Base-by-base conservation (phyloP, 1,139 yeast species). In the Geotrichum aggregatum region DNA sequence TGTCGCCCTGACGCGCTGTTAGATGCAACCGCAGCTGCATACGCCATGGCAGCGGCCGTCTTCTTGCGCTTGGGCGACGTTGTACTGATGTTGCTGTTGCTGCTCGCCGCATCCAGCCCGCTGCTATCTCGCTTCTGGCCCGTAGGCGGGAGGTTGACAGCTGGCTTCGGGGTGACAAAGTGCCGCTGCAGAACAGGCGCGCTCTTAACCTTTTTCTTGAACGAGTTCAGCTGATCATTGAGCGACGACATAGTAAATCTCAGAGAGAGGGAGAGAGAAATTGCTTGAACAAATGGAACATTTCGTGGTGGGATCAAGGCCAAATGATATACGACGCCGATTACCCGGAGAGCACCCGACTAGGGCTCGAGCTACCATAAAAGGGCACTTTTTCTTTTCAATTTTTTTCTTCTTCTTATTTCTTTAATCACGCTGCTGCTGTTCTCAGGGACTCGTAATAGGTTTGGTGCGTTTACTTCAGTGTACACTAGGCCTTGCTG, bases 191-290 rank as follows among this genome's bases (percentile, higher is more conserved):
- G 71, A 11, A 75, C 75, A 0, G 84, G 84, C 6, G 82, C 78
- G 21, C 77, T 70, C 62, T 80, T 78, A 55, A 80, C 77, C 56
- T 79, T 77, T 62, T 72, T 78, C 63, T 77, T 78, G 72, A 82
- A 81, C 47, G 84, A 83, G 65, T 79, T 80, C 52, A 82, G 70
- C 66, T 72, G 75, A 59, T 70, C 75, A 54, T 70, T 70, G 49
- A 72, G 63, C 34, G 72, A 67, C 46, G 68, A 64, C 67, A 64
- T 64, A 40, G 40, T 19, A 35, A 35, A n/a, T n/a, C n/a, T n/a
- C n/a, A n/a, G n/a, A n/a, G n/a, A n/a, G n/a, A n/a, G 33, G 13
- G 33, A 13, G 13, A 30, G 33, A 30, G 13, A 13, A 30, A 30
- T 21, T 18, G 26, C n/a, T n/a, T n/a, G n/a, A n/a, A n/a, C n/a